A percentile compares a stretch with the other conserved stretches of the same genome.
These are phyloP conservation scores for Starmerella tilneyi DNA, from an alignment of 805 yeast genomes.

Conservation along the genomic window DNA sequence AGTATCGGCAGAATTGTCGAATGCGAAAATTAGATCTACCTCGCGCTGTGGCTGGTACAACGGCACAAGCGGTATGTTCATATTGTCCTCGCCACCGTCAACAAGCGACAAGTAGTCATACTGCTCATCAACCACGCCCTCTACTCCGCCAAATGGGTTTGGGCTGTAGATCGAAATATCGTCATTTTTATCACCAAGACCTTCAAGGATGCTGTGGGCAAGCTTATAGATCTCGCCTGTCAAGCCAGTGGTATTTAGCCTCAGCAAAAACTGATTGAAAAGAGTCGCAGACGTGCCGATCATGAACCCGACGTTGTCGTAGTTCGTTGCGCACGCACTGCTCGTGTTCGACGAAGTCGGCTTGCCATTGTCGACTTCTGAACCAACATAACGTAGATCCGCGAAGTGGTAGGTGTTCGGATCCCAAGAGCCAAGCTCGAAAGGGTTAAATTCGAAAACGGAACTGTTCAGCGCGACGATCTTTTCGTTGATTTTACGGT, in stretches of 20 bases:
- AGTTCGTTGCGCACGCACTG: conserved; percentile 48
- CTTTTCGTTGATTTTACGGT: conserved; percentile 35
- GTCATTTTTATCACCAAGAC: conserved; percentile 30
- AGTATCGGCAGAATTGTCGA: conserved; percentile 33
- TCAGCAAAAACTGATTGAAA: conserved; percentile 36
- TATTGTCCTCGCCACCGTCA: conserved; percentile 74
- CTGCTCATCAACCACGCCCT: conserved; percentile 13
- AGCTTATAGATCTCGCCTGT: conserved; percentile 40
- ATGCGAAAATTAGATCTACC: conserved; percentile 54
- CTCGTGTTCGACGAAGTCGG: conserved; percentile 31
- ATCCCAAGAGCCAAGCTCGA: conserved; percentile 72
- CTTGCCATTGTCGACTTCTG: conserved; percentile 46
- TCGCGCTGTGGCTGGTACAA: conserved; percentile 50
- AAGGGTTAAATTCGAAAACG: conserved; percentile 38
- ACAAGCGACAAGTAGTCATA: conserved; percentile 43
- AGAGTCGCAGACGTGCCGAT: conserved; percentile 50
- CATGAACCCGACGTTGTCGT: conserved; percentile 66
- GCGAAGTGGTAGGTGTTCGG: conserved; percentile 51
- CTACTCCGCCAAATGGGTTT: conserved; percentile 48
- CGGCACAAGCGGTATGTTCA: conserved; percentile 60
- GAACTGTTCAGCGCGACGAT: conserved; percentile 53
- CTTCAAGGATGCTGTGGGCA: conserved; percentile 37
- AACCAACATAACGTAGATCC: conserved; percentile 57
- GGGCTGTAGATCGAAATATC: conserved; percentile 61
- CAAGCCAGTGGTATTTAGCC: conserved; percentile 44